Evolutionary conservation across 2,329 filamentous ascomycete species (phyloP), one percentile per base, ranked within the genome.

Genomic region (Diaporthe caulivora): DNA sequence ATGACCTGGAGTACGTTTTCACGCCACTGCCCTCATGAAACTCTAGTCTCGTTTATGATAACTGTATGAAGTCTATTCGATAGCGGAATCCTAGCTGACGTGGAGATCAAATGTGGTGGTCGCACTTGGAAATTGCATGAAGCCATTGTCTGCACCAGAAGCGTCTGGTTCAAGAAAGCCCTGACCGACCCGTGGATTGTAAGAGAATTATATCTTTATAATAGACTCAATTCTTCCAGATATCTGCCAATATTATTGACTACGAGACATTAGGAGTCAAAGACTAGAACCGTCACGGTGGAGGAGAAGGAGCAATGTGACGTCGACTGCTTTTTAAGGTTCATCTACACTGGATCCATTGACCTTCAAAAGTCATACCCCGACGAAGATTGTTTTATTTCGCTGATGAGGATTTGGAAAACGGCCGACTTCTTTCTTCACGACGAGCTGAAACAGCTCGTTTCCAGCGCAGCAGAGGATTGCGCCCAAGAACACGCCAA

Each of bases 81-180:
- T 18, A 68, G 64, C 31, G 64, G 64, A 9, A 21, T 26, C 1
- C n/a, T 53, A 6, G 29, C 44, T 15, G 64, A 68, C n/a, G 47
- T 26, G 31, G 31, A 42, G 47, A 31, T 68, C 9, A 47, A n/a
- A 34, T 68, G 64, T 26, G 47, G 2, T 8, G 26, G 3, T 11
- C 31, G 7, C 15, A 54, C 64, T 2, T 68, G 49, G 49, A 53
- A 42, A n/a, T 15, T 68, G 15, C 64, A 68, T 47, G 42, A 42
- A 11, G 21, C 2, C 15, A 42, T 68, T 18, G 24, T 68, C n/a
- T 68, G 64, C 47, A 18, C n/a, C 64, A 29, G 64, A n/a, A 68
- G 64, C 11, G n/a, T 11, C 2, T 68, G 64, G 64, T 68, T 68
- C 47, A 13, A 54, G n/a, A 53, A 37, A n/a, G 64, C 64, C 7